Base-by-base conservation (phyloP, 2,329 filamentous ascomycete genomes). In the Epichloe gansuensis region DNA sequence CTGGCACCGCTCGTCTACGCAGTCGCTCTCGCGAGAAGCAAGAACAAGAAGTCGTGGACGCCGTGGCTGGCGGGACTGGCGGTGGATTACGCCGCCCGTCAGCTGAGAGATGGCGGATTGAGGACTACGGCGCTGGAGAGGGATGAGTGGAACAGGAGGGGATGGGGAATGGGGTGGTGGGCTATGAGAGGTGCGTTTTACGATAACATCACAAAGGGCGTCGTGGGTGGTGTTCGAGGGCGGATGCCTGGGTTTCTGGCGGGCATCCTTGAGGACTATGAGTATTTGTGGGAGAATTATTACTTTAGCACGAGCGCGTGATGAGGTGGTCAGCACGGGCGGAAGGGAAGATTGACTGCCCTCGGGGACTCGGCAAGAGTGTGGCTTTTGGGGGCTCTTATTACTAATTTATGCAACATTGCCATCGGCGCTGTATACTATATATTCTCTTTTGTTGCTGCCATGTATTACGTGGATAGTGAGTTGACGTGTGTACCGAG, bases 221-320 rank as follows among this genome's bases (percentile, higher is more conserved):
- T 91, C 13, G 83, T 91, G 7, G 74, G 75, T 34, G 85, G 83
- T 62, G 77, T 95, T 58, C 83, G 82, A 59, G 85, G 84, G 63
- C 83, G 86, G 50, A 75, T 95, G 68, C 80, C 94, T 46, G 83
- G 86, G 58, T 80, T 98, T 65, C 75, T 95, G 25, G 86, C 84
- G 8, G 88, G 87, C 53, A 85, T 98, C 46, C 70, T 97, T 57
- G 90, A 96, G 65, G 93, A 98, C 67, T 98, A 98, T 66, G 88
- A 95, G 69, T 97, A 94, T 67, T 75, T 98, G 35, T 98, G 93
- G 93, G 90, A 96, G 70, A 91, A 94, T 62, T 97, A 96, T 69
- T 94, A 97, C 70, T 98, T 97, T 69, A 81, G 78, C 66, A 81
- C 79, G 38, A 79, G 75, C 52, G 65, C 67, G 31, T 71, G 58